Base-by-base conservation (phyloP, 2,329 filamentous ascomycete genomes). In the Neurospora crassa region DNA sequence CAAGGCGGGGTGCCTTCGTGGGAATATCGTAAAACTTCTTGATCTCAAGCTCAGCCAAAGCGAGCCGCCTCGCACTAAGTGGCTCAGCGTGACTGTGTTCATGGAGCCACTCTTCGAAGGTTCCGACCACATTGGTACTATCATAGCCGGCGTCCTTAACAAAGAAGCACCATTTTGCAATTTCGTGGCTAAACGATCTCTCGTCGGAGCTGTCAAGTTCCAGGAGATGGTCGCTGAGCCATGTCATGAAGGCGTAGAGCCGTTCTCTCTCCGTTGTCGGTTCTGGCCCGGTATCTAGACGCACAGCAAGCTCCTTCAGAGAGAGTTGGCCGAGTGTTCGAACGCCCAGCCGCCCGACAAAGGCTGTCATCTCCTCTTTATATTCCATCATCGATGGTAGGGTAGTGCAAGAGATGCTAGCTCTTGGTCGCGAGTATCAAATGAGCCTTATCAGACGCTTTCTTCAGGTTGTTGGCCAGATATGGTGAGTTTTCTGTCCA, bases 151-250 rank as follows among this genome's bases (percentile, higher is more conserved):
- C 69, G 24, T 42, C 37, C 24, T 69, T 70, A 8, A 78, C 16
- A n/a, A 72, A 72, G 12, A 67, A 12, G 69, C 75, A 74, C 71
- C 75, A 75, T n/a, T 68, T 29, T 1, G 67, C 40, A 20, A 78
- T 71, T n/a, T 76, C 71, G 2, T 16, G 5, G 2, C n/a, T 29
- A 34, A 73, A 16, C 14, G 47, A 16, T 29, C 11, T 45, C 29
- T 73, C 67, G 8, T 71, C 53, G 0, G 75, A 76, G 8, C 67
- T 40, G 67, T 75, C 71, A 10, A 72, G 29, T 5, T 20, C 29
- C 16, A 67, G 41, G 68, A 76, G 72, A 8, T 70, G 72, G 7
- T 71, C 69, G 29, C 72, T 68, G 5, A 77, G 74, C 76, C 75
- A 76, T 71, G 69, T 68, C 24, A 71, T 29, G 40, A 70, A 76